Evolutionary conservation across 495 filamentous ascomycete species (phyloP), one percentile per base, ranked within the genome.

Genomic region (Podospora fimiseda): DNA sequence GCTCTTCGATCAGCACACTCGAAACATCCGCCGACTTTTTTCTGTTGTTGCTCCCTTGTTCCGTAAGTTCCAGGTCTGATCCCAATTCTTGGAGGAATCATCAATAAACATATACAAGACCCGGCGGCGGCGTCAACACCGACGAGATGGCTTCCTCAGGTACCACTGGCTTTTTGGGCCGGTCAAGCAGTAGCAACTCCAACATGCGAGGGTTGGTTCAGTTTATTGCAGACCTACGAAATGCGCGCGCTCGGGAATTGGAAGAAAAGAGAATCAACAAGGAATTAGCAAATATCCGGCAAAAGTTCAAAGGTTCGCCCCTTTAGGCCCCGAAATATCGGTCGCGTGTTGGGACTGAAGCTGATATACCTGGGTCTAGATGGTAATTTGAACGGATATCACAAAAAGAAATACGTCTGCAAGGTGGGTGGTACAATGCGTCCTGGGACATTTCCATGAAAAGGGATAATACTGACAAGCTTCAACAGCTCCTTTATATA

Each of bases 321-420:
- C 37, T 33, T 39, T 30, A 21, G 13, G 5, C 11, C 11, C 6
- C 5, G 27, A 33, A 33, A 9, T 41, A 20, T 20, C 19, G n/a
- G 9, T 9, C 6, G 7, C 19, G 13, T 9, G 27, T 24, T 7
- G 13, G 19, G 40, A 11, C 2, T 21, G 21, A 22, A 20, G 21
- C 62, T 62, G 22, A 68, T 55, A 11, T 19, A 11, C 19, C 48
- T 60, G 24, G 18, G 23, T 40, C 77, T 78, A 84, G 86, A 91
- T 68, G 91, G 90, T 37, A 87, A 77, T 66, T 73, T 97, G 22
- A 95, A 85, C 70, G 94, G 94, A 46, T 99, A 99, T 62, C 88
- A 95, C 71, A 95, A 94, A 79, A 99, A 99, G 80, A 99, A 99
- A 87, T 99, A 99, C 65, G 94, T 99, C 42, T 99, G 94, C 87